A percentile compares a stretch with the other conserved stretches of the same genome.
Evolutionary conservation across 2,329 filamentous ascomycete species (phyloP).

Genomic region (Malbranchea zuffiana): DNA sequence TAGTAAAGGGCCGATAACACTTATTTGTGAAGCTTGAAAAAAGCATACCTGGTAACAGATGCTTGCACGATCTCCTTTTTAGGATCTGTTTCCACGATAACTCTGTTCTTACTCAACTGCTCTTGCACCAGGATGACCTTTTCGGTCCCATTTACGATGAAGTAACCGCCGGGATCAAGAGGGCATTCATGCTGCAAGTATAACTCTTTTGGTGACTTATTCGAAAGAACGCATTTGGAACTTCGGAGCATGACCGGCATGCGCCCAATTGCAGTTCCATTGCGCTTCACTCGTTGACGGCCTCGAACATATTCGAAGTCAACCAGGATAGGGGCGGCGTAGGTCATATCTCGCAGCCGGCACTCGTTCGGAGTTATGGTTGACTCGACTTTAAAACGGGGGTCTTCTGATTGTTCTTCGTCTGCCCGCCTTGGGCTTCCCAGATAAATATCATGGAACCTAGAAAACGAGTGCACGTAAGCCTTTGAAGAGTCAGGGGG

Average conservation of each 20-base stretch:
- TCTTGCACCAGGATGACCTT: constrained; percentile 98
- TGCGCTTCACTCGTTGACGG: constrained; percentile 61
- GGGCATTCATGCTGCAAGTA: constrained; percentile 89
- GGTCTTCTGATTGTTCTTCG: constrained; percentile 54
- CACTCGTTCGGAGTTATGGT: constrained; percentile 88
- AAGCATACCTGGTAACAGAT: constrained; percentile 62
- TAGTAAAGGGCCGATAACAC: constrained; percentile 11
- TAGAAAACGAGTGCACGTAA: constrained; percentile 11
- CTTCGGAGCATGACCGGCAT: constrained; percentile 97
- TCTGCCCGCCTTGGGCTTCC: constrained; percentile 70
- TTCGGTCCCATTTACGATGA: constrained; percentile 93
- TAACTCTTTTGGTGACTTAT: constrained; percentile 80
- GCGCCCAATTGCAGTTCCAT: constrained; percentile 67
- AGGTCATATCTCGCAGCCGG: constrained; percentile 92
- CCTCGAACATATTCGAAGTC: constrained; percentile 85
- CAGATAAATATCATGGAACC: constrained; percentile 78
- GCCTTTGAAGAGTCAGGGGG: not conserved
- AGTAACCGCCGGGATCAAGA: constrained; percentile 91
- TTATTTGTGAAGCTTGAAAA: not conserved
- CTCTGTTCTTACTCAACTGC: constrained; percentile 96
- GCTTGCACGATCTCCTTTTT: constrained; percentile 92
- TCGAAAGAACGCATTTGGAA: constrained; percentile 76
- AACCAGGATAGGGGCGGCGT: constrained; percentile 85
- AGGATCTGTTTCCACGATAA: constrained; percentile 86
- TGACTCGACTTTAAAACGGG: constrained; percentile 33